Evolutionary conservation across 2,329 filamentous ascomycete genomes (phyloP), one percentile per base, ranked within the genome.

Genomic region (Aureobasidium sp.): DNA sequence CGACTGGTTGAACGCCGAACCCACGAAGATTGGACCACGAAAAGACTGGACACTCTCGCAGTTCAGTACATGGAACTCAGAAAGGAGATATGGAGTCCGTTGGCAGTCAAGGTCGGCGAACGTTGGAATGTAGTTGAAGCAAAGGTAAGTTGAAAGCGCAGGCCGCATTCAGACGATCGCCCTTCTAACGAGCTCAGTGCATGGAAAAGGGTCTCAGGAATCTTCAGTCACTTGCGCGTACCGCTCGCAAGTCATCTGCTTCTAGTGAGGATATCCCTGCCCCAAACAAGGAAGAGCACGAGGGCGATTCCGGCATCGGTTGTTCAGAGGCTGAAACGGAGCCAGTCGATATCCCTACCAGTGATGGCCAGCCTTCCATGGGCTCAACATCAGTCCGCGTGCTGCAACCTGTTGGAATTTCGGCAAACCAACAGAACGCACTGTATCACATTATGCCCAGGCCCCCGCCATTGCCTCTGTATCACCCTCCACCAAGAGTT

Each of bases 141-240:
- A 83, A 82, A 94, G 86, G 91, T 89, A 79, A 66, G 85, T 84
- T 30, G 7, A 16, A 30, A 4, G 37, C 16, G 15, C 29, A 13
- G 41, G 16, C 30, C 86, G 39, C 83, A 15, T 30, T 16, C n/a
- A 53, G 11, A 16, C 9, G 9, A 42, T 16, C 10, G 21, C 21
- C 16, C 16, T 52, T 34, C 64, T 67, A 37, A 67, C 59, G 39
- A n/a, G 11, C 50, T n/a, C 66, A 93, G 89, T 91, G 88, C 76
- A 90, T 94, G 86, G 86, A 88, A 72, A 89, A 88, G 70, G 90
- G 90, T 39, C 78, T 93, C 68, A 93, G 91, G 77, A 91, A 90
- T 73, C 81, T 94, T 62, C 86, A 88, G 71, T 85, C 86, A 67
- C 83, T 85, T 58, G 81, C 86, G 65, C 84, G 88, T 64, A 82